Percentiles rank a stretch among this genome's conserved stretches.
Evolutionary conservation across 1,139 yeast genomes (phyloP).

Genomic region (Lodderomyces orthopsilosis): DNA sequence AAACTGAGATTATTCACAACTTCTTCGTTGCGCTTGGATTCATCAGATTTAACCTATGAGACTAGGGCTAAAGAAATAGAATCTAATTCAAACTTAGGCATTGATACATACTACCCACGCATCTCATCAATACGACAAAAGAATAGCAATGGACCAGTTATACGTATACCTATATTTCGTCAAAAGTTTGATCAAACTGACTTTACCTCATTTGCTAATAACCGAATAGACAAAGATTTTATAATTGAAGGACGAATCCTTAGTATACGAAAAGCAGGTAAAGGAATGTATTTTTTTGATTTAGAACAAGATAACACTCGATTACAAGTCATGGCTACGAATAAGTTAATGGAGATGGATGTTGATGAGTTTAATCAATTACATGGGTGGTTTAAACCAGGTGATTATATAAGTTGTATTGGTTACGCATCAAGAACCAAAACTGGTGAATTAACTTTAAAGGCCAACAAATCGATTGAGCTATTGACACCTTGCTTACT

Average conservation of each 20-base stretch:
- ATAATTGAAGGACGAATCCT: slow-evolving; percentile 55
- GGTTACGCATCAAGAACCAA: slow-evolving; percentile 78
- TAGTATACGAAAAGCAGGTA: slow-evolving; percentile 61
- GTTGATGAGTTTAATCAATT: slow-evolving; percentile 42
- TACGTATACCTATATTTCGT: slow-evolving; percentile 18
- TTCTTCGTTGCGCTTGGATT: not conserved
- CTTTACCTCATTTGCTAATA: slow-evolving; percentile 18
- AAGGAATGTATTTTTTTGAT: slow-evolving; percentile 66
- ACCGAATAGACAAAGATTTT: slow-evolving; percentile 14
- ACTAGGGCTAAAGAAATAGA: slow-evolving; percentile 7
- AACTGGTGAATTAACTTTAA: slow-evolving; percentile 74
- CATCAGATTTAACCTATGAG: slow-evolving; percentile 5
- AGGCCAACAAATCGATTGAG: slow-evolving; percentile 46
- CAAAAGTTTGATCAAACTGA: slow-evolving; percentile 17
- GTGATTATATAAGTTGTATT: slow-evolving; percentile 63
- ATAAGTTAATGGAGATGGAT: slow-evolving; percentile 40
- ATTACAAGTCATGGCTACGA: slow-evolving; percentile 62
- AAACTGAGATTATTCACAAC: not conserved
- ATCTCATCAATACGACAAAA: slow-evolving; percentile 14
- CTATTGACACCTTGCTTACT: slow-evolving; percentile 69
- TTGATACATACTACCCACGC: slow-evolving; percentile 17
- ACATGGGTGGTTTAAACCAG: slow-evolving; percentile 55
- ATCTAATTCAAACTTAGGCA: slow-evolving; percentile 5
- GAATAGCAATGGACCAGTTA: slow-evolving; percentile 16
- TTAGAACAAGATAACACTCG: slow-evolving; percentile 53